These are phyloP conservation scores for Xanthoceras sorbifolium DNA, from an alignment of 345 rosid genomes.

Conservation along the genomic window DNA sequence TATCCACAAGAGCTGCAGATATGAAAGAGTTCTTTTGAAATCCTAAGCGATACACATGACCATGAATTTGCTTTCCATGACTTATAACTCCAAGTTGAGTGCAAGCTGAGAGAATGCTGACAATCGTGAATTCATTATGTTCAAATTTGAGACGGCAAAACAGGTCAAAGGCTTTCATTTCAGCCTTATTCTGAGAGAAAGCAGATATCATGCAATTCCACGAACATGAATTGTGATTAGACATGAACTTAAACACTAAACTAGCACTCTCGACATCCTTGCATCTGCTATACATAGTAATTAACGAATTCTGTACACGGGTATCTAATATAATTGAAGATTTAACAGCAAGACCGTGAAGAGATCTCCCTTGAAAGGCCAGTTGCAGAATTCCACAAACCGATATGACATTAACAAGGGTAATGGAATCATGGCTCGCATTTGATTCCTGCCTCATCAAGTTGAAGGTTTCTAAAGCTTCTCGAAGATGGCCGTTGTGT, in stretches of 20 bases:
- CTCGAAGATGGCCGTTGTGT: conserved; percentile 29
- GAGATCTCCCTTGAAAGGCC: conserved; percentile 40
- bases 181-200: conserved; percentile 60
- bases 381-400: conserved; percentile 56
- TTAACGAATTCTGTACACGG: conserved; percentile 57
- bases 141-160: conserved; percentile 40
- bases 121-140: conserved; percentile 62
- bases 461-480: conserved; percentile 46
- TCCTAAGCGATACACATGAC: conserved; percentile 40
- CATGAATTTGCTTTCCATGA: conserved; percentile 58
- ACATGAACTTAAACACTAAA: conserved; percentile 38
- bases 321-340: conserved; percentile 38
- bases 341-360: conserved; percentile 55
- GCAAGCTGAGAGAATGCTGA: conserved; percentile 58
- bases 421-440: conserved; percentile 41
- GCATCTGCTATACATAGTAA: conserved; percentile 67
- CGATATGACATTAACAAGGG: conserved; percentile 41
- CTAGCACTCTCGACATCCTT: conserved; percentile 47
- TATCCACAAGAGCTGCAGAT: conserved; percentile 51
- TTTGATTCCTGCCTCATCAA: conserved; percentile 40
- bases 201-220: conserved; percentile 74
- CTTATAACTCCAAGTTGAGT: conserved; percentile 47
- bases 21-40: conserved; percentile 44
- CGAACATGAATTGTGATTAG: conserved; percentile 56
- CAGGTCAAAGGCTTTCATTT: conserved; percentile 48